Evolutionary conservation across 768 basidiomycete genomes (phyloP).

Genomic region (Pilatotrama ljubarskyi): DNA sequence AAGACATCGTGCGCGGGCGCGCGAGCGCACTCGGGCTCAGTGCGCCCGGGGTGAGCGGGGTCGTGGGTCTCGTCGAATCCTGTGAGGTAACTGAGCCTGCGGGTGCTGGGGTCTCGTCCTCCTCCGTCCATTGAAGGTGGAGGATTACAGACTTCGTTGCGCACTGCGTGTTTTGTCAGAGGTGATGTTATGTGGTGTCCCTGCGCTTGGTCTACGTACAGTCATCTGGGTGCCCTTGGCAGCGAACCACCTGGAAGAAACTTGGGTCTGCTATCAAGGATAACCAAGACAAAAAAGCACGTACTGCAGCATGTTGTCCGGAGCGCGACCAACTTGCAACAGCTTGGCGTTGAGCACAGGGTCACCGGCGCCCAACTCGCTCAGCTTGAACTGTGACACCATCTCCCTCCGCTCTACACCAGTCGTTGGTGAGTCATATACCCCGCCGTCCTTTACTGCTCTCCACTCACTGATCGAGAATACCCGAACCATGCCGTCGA

Average conservation of each 20-base stretch:
- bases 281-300: conserved; percentile 25
- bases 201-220: conserved; percentile 41
- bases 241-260: conserved; percentile 72
- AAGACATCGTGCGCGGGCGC: conserved; percentile 45
- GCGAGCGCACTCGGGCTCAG: conserved; percentile 26
- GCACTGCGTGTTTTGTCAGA: conserved; percentile 49
- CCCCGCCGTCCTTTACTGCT: conserved; percentile 23
- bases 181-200: background rate
- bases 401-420: conserved; percentile 69
- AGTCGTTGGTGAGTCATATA: too few relatives aligned
- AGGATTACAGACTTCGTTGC: conserved; percentile 86
- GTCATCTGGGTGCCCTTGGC: conserved; percentile 91
- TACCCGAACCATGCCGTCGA: conserved; percentile 87
- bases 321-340: conserved; percentile 74
- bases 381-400: conserved; percentile 89
- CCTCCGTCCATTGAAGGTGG: conserved; percentile 85
- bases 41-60: conserved; percentile 25
- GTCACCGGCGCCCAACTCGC: conserved; percentile 71
- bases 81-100: conserved; percentile 17
- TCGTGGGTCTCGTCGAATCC: conserved; percentile 22
- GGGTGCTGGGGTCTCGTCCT: conserved; percentile 35
- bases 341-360: conserved; percentile 66
- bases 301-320: conserved; percentile 86
- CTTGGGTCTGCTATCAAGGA: background rate
- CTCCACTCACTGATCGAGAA: conserved; percentile 80